Evolutionary conservation across 2,329 filamentous ascomycete species (phyloP).

Genomic region (Aspergillus glaucus): DNA sequence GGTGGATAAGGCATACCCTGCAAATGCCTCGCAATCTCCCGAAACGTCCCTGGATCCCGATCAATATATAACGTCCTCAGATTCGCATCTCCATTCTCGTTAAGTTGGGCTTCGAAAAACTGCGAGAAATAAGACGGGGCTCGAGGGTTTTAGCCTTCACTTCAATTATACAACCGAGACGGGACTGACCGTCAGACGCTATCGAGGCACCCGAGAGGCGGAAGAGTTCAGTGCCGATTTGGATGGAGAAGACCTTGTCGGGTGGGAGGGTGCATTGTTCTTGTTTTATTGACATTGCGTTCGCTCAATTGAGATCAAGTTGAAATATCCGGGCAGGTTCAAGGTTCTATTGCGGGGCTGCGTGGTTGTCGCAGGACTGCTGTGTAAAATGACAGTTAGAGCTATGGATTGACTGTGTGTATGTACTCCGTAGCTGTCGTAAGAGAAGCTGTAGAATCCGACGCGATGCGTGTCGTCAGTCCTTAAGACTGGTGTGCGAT

Average conservation of each 20-base stretch:
- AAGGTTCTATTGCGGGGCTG: too few relatives aligned
- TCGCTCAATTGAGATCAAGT: too few relatives aligned
- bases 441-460: too few relatives aligned
- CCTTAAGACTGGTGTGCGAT: neutral
- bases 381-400: too few relatives aligned
- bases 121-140: slow-evolving; percentile 95
- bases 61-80: slow-evolving; percentile 90
- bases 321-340: too few relatives aligned
- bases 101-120: slow-evolving; percentile 81
- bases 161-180: neutral
- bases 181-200: slow-evolving; percentile 61
- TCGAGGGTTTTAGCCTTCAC: slow-evolving; percentile 28
- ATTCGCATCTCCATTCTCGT: slow-evolving; percentile 48
- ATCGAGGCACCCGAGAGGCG: slow-evolving; percentile 63
- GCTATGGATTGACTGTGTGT: too few relatives aligned
- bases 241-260: slow-evolving; percentile 63
- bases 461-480: too few relatives aligned
- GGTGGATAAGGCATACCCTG: slow-evolving; percentile 51
- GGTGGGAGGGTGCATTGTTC: slow-evolving; percentile 39
- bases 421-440: too few relatives aligned
- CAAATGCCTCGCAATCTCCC: slow-evolving; percentile 81
- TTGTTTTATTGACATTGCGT: too few relatives aligned
- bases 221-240: slow-evolving; percentile 64
- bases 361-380: too few relatives aligned
- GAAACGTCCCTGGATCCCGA: slow-evolving; percentile 81